Evolutionary conservation across 164 flowering plant species (phyloP), one percentile per base, ranked within the genome.

Genomic region (Annona cherimola): DNA sequence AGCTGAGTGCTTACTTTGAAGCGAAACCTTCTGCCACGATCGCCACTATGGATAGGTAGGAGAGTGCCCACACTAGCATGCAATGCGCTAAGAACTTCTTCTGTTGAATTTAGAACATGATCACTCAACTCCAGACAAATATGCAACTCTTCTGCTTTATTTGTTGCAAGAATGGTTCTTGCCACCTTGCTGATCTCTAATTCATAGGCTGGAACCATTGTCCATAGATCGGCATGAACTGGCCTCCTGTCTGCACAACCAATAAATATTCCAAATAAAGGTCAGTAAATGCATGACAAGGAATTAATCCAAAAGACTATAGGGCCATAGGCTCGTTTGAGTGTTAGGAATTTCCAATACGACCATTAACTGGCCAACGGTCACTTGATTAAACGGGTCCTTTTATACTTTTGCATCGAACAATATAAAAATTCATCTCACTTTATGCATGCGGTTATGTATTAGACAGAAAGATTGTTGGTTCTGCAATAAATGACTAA

Each of bases 121-220:
- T 69, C 79, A 68, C 80, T 82, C 80, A 86, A 88, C 72, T 86
- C 89, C 82, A 88, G 67, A 81, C 76, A 88, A 26, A 88, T 61
- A 42, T 84, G 44, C 72, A 88, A 62, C 65, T 86, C 84, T 66
- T 80, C 83, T 45, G 69, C 39, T 73, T 75, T 84, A 74, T 88
- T 88, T 35, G 88, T 85, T 57, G 91, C 88, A 62, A 77, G 71
- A 57, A 88, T 85, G 72, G 86, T 88, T 74, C 89, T 72, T 4
- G 79, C 83, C 69, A 79, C 79, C 62, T 83, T 81, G 68, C 79
- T 69, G 60, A 88, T 77, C 74, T 74, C 78, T 77, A 86, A 46
- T 76, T 76, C 81, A 43, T 84, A 80, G 26, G 88, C 76, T 55
- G 91, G 89, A 64, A 84, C 81, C 6, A 86, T 75, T 18, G 86